Evolutionary conservation across 2,329 filamentous ascomycete genomes (phyloP).

Genomic region (Hymenoscyphus scutula): DNA sequence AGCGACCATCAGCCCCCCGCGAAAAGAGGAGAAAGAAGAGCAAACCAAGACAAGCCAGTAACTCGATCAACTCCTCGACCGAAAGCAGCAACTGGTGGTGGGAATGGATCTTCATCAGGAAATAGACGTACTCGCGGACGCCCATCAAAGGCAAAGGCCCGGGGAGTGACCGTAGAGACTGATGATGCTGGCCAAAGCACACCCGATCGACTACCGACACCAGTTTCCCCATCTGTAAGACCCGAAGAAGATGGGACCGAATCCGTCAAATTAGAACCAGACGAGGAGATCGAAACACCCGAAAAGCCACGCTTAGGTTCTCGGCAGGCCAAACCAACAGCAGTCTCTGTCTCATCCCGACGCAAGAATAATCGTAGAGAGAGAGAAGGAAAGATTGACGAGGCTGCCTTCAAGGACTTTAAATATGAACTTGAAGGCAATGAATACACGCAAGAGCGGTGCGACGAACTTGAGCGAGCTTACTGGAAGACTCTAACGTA

Average conservation of each 20-base stretch:
- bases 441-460: slow-evolving; percentile 86
- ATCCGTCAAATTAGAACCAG: slow-evolving; percentile 35
- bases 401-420: slow-evolving; percentile 85
- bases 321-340: slow-evolving; percentile 47
- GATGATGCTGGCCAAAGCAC: slow-evolving; percentile 42
- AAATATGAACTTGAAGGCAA: slow-evolving; percentile 84
- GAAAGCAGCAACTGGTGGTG: slow-evolving; percentile 25
- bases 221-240: slow-evolving; percentile 47
- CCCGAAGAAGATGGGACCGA: slow-evolving; percentile 38
- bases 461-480: slow-evolving; percentile 87
- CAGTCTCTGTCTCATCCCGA: slow-evolving; percentile 74
- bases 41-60: slow-evolving; percentile 40
- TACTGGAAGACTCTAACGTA: slow-evolving; percentile 99
- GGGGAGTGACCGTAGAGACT: slow-evolving; percentile 19
- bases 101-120: slow-evolving; percentile 19
- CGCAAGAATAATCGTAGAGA: slow-evolving; percentile 83
- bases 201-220: slow-evolving; percentile 48
- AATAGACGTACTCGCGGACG: slow-evolving; percentile 27
- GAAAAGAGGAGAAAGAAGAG: slow-evolving; percentile 76
- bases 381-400: slow-evolving; percentile 75
- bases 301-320: slow-evolving; percentile 47
- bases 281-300: slow-evolving; percentile 45
- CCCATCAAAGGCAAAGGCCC: slow-evolving; percentile 27
- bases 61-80: slow-evolving; percentile 33
- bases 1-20: slow-evolving; percentile 95